A percentile compares a stretch with the other conserved stretches of the same genome.
These are phyloP conservation scores for Fomitiporia mediterranea DNA, from an alignment of 1,284 basidiomycete genomes.

Conservation along the genomic window DNA sequence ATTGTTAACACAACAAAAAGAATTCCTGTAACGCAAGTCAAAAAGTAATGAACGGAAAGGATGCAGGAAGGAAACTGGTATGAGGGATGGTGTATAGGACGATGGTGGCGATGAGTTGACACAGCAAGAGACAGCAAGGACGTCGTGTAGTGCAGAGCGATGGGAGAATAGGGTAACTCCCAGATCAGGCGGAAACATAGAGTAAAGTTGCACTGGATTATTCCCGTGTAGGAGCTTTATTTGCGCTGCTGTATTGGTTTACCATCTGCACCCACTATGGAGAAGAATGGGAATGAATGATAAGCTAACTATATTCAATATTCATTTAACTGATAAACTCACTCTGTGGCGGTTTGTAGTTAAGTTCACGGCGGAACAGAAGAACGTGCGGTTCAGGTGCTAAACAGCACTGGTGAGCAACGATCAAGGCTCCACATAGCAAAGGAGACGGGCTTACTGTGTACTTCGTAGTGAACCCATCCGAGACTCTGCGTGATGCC, in stretches of 20 bases:
- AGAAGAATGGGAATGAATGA: neutral
- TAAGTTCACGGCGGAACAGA: conserved; percentile 70
- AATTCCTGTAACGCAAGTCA: neutral
- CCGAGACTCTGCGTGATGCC: conserved; percentile 95
- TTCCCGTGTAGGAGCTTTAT: neutral
- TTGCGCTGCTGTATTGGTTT: conserved; percentile 4
- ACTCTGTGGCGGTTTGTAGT: conserved; percentile 38
- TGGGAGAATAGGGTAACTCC: too few species aligned
- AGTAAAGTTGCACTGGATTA: neutral
- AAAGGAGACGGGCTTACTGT: conserved; percentile 54
- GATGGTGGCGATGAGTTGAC: neutral
- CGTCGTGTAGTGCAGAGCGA: neutral
- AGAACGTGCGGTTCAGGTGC: conserved; percentile 86
- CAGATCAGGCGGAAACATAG: neutral
- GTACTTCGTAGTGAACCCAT: conserved; percentile 98
- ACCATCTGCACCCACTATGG: conserved; percentile 8
- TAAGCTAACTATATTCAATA: neutral
- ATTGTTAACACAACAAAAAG: neutral
- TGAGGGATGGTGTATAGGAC: neutral
- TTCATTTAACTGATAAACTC: neutral
- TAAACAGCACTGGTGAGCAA: conserved; percentile 28
- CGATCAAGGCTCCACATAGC: neutral
- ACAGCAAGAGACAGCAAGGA: neutral
- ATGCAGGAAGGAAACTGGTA: neutral
- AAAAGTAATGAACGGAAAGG: neutral